These are phyloP conservation scores for Gypsophila paniculata DNA, from an alignment of 179 eudicot species.

Conservation along the genomic window DNA sequence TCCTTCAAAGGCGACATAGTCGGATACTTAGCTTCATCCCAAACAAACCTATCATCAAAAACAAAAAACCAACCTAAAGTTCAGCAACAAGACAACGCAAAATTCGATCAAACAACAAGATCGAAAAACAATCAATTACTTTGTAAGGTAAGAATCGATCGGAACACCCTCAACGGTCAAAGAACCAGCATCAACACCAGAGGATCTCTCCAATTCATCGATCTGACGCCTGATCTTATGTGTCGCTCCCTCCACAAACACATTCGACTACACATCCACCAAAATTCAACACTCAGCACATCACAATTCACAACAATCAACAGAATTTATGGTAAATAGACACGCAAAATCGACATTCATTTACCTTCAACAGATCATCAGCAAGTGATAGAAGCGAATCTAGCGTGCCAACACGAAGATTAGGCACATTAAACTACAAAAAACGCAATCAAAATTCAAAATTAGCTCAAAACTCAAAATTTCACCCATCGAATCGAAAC, in stretches of 20 bases:
- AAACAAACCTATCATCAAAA: constrained; percentile 56
- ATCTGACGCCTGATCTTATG: constrained; percentile 96
- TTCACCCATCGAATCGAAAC: no score
- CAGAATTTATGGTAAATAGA: constrained; percentile 8
- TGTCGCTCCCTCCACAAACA: constrained; percentile 80
- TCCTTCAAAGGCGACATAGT: constrained; percentile 87
- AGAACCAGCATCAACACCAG: constrained; percentile 66
- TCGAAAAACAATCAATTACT: constrained; percentile 31
- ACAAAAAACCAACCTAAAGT: background rate
- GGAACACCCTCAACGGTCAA: constrained; percentile 96
- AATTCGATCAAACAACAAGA: constrained; percentile 18
- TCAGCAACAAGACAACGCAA: constrained; percentile 2
- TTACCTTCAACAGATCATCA: constrained; percentile 85
- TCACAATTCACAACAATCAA: constrained; percentile 24
- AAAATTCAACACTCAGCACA: constrained; percentile 19
- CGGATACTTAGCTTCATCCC: constrained; percentile 97
- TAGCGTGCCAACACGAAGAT: constrained; percentile 91
- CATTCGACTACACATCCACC: constrained; percentile 53
- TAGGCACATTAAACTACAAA: constrained; percentile 85
- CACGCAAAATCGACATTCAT: background rate
- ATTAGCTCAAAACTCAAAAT: constrained; percentile 2
- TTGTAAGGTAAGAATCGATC: constrained; percentile 82
- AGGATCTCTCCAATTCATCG: constrained; percentile 78
- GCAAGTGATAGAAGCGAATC: constrained; percentile 84
- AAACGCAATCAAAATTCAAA: background rate